phyloP scores from a whole-genome alignment of 352 stramenopile species.

The Phytophthora sojae region DNA sequence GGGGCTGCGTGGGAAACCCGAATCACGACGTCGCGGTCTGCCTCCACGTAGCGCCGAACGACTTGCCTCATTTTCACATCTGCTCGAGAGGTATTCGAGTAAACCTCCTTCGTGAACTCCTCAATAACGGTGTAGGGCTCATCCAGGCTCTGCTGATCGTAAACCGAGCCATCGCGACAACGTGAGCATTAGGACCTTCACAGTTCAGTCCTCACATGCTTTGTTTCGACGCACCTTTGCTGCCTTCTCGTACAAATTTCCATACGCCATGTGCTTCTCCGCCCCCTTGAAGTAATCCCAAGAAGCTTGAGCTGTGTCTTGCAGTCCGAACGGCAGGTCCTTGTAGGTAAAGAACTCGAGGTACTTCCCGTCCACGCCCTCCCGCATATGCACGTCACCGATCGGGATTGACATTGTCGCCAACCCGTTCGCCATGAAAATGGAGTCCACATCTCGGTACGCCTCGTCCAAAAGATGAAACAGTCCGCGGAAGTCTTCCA shows the following conservation, averaged over 20 bases:
- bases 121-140: conserved; percentile 21
- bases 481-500: conserved; percentile 28
- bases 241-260: conserved; percentile 40
- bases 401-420: conserved; percentile 22
- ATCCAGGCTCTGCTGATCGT: conserved; percentile 12
- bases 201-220: not conserved
- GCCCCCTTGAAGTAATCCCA: conserved; percentile 52
- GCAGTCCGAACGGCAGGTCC: conserved; percentile 46
- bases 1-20: conserved; percentile 28
- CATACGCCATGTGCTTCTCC: conserved; percentile 37
- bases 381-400: conserved; percentile 29
- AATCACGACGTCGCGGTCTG: conserved; percentile 28
- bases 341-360: conserved; percentile 45
- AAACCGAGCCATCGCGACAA: not conserved
- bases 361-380: conserved; percentile 30
- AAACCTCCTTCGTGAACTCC: conserved; percentile 34
- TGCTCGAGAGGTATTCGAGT: conserved; percentile 29
- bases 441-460: conserved; percentile 24
- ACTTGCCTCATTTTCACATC: conserved; percentile 36
- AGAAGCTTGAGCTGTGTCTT: conserved; percentile 33
- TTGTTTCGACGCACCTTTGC: conserved; percentile 19
- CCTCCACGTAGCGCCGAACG: conserved; percentile 25
- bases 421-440: conserved; percentile 30
- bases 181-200: not conserved
- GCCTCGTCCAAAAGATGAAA: conserved; percentile 28